Base-by-base conservation (phyloP, 257 asterid genomes). In the Handroanthus guayacan region DNA sequence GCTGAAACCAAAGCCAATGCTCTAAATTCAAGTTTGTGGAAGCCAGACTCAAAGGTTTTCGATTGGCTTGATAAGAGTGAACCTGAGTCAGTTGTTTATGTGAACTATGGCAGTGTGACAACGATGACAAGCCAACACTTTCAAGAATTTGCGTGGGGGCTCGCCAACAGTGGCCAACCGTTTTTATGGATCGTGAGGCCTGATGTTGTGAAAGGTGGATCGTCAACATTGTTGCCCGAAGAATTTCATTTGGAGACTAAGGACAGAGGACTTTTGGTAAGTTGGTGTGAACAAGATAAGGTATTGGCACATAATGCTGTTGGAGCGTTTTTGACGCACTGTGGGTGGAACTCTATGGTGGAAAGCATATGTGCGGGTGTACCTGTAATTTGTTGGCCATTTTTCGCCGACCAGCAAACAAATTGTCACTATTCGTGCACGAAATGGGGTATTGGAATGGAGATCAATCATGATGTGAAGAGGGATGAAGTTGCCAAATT, bases 61-160 rank as follows among this genome's bases (percentile, higher is more conserved):
- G 78, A 83, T 0, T 86, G 96, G 96, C 75, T 88, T 0, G 89
- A 88, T 54, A 4, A 16, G 13, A 71, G 52, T 64, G 62, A 80
- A 57, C 75, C 85, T 0, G 79, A 54, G 0, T 88, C 96, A 0
- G 89, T 90, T 11, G 58, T 90, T 16, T 88, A 82, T 38, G 91
- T 88, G 12, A 90, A 86, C 56, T 90, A 85, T 4, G 93, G 92
- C 13, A 81, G 92, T 54, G 76, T 86, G 68, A 82, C 92, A 3
- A 82, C 88, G 12, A 87, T 90, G 90, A 44, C 86, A 0, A 36
- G 51, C 9, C 44, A 76, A 0, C 84, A 90, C 17, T 82, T 88
- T 6, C 75, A 18, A 5, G 96, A 88, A 45, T 87, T 90, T 7
- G 96, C 92, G 0, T 81, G 86, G 89, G 96, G 94, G 14, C 84